These are phyloP conservation scores for Pythium insidiosum DNA, from an alignment of 352 stramenopile genomes.

Conservation along the genomic window DNA sequence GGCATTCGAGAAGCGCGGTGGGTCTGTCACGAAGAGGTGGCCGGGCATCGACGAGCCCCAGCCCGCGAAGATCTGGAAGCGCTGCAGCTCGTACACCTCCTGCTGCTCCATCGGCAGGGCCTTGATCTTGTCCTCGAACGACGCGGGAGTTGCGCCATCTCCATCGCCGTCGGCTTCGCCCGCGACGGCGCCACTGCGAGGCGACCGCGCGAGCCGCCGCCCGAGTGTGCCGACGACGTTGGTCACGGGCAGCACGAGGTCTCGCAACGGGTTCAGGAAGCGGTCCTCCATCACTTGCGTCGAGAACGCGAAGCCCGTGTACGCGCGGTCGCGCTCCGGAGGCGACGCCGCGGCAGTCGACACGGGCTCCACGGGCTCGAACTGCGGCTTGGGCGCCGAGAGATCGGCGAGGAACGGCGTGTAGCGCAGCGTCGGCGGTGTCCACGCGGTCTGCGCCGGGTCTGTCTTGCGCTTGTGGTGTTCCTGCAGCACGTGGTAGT, in stretches of 20 bases:
- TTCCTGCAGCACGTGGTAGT: slow-evolving; percentile 85
- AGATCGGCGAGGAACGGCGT: slow-evolving; percentile 68
- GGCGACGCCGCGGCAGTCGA: slow-evolving; percentile 10
- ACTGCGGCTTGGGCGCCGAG: slow-evolving; percentile 39
- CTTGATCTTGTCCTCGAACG: slow-evolving; percentile 62
- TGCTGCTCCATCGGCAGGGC: slow-evolving; percentile 51
- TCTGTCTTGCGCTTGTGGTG: slow-evolving; percentile 39
- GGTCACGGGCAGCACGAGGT: slow-evolving; percentile 61
- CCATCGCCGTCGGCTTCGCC: slow-evolving; percentile 20
- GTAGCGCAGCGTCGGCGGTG: slow-evolving; percentile 53
- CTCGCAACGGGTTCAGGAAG: slow-evolving; percentile 70
- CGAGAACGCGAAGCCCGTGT: slow-evolving; percentile 82
- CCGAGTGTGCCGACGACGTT: slow-evolving; percentile 33
- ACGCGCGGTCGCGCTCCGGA: slow-evolving; percentile 34
- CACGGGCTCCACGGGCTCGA: slow-evolving; percentile 43
- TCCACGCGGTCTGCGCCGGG: slow-evolving; percentile 44
- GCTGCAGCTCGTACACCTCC: slow-evolving; percentile 75
- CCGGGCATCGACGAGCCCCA: slow-evolving; percentile 73
- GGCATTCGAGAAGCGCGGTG: slow-evolving; percentile 68
- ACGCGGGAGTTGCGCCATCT: no score
- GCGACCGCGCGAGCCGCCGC: slow-evolving; percentile 6
- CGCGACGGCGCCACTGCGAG: no score
- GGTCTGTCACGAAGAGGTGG: slow-evolving; percentile 70
- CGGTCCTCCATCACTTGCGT: slow-evolving; percentile 69
- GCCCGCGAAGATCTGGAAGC: slow-evolving; percentile 76